Base-by-base conservation (phyloP, 169 alveolate genomes). In the Cystoisospora suis region DNA sequence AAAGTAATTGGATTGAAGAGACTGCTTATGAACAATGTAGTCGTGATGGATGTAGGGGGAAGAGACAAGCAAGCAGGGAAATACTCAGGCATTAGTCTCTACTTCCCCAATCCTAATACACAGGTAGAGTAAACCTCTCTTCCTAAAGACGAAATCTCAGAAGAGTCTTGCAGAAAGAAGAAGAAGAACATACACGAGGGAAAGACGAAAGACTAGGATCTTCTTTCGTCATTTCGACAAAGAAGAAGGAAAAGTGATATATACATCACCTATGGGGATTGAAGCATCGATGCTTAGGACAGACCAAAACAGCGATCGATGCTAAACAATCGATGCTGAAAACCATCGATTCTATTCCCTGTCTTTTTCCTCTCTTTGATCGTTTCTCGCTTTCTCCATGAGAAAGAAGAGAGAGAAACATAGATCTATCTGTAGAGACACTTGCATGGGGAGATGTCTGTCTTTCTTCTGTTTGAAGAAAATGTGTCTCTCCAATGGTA, bases 61-160 rank as follows among this genome's bases (percentile, higher is more conserved):
- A 27, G 87, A 65, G 87, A 87, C 40, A n/a, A n/a, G n/a, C n/a
- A n/a, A 53, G 89, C 58, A 69, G 91, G 91, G 56, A 75, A 93
- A 69, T 88, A 80, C 44, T 85, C 94, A 17, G 96, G 96, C 3
- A 36, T 94, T 36, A 92, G 94, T 83, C 89, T 94, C 0, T 94
- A 89, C 80, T 94, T 88, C 53, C 96, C 96, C 4, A 94, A 94
- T 72, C 86, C 94, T 15, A 83, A 86, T 75, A 81, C 87, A 53
- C 92, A 91, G 20, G 93, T 91, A 49, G 46, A 90, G 2, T 81
- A 3, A 44, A 86, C 38, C 61, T 1, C 15, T 29, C 80, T 34
- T 20, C n/a, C 20, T 29, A n/a, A 15, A 65, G 38, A 27, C 9
- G 29, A 65, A 12, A 7, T 6, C 29, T 15, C 15, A 27, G 9